A percentile compares a stretch with the other conserved stretches of the same genome.
Evolutionary conservation across 495 filamentous ascomycete genomes (phyloP).

Genomic region (Xylaria venustula): DNA sequence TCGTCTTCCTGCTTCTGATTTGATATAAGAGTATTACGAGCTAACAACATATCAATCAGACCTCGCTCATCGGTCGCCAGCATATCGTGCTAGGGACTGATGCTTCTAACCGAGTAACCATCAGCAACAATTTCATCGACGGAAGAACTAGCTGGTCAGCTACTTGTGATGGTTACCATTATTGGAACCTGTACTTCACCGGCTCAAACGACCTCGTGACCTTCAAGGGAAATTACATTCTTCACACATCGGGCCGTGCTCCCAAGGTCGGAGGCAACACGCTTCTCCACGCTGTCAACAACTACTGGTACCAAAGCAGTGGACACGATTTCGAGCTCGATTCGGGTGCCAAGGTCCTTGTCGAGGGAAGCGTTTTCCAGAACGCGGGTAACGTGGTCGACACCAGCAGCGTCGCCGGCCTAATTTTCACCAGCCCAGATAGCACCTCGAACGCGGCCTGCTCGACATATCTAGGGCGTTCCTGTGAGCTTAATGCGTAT

Average conservation of each 20-base stretch:
- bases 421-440: conserved; percentile 44
- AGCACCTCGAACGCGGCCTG: conserved; percentile 39
- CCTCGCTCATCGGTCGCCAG: conserved; percentile 46
- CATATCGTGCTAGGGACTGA: conserved; percentile 37
- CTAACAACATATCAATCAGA: conserved; percentile 23
- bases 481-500: conserved; percentile 48
- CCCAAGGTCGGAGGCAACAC: conserved; percentile 51
- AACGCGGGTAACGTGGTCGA: conserved; percentile 32
- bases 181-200: conserved; percentile 52
- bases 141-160: conserved; percentile 50
- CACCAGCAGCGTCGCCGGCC: conserved; percentile 29
- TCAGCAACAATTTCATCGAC: conserved; percentile 48
- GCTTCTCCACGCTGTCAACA: conserved; percentile 55
- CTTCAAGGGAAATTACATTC: conserved; percentile 48
- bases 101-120: conserved; percentile 37
- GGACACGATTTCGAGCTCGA: conserved; percentile 59
- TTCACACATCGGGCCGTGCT: conserved; percentile 52
- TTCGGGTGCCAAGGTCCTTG: conserved; percentile 49
- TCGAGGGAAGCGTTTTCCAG: conserved; percentile 62
- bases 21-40: neutral
- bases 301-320: conserved; percentile 54
- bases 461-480: conserved; percentile 41
- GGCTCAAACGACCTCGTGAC: conserved; percentile 44
- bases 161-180: conserved; percentile 54
- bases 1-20: neutral